Percentiles rank a stretch among this genome's conserved stretches.
phyloP scores from a whole-genome alignment of 192 early-diverging fungal genomes.

The Coemansia brasiliensis region DNA sequence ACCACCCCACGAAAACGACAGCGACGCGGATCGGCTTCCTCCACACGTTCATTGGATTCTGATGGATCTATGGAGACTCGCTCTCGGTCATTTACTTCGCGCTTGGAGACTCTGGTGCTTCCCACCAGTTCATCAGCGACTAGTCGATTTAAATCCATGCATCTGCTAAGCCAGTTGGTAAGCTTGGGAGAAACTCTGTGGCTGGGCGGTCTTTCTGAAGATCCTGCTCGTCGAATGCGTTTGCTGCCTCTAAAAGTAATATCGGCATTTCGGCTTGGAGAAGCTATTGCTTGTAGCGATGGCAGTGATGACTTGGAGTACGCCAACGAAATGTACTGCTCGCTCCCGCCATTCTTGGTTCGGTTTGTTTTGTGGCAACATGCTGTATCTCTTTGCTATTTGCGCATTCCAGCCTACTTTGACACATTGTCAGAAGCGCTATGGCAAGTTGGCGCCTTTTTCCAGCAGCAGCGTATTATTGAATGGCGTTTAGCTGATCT shows the following conservation, averaged over 20 bases:
- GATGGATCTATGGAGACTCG: constrained; percentile 8
- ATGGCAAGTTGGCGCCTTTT: constrained; percentile 47
- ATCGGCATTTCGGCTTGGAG: constrained; percentile 39
- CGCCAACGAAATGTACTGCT: constrained; percentile 37
- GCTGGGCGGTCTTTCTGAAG: constrained; percentile 24
- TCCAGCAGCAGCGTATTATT: constrained; percentile 44
- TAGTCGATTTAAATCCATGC: constrained; percentile 30
- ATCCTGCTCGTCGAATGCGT: not conserved
- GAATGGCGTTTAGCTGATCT: constrained; percentile 18
- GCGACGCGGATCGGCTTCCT: constrained; percentile 9
- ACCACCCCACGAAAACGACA: constrained; percentile 48
- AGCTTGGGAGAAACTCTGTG: constrained; percentile 44
- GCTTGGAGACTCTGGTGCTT: constrained; percentile 38
- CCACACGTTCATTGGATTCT: not conserved
- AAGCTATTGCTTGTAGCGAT: constrained; percentile 27
- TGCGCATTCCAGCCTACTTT: constrained; percentile 38
- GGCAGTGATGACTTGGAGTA: constrained; percentile 40
- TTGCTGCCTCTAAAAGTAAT: constrained; percentile 27
- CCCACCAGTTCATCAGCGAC: constrained; percentile 2
- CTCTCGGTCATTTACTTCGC: constrained; percentile 33
- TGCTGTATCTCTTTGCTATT: constrained; percentile 33
- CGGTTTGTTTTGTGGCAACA: constrained; percentile 53
- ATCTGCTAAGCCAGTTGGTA: constrained; percentile 35
- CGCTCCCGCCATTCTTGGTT: constrained; percentile 28
- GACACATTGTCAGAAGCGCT: constrained; percentile 44